Evolutionary conservation across 805 yeast species (phyloP).

Genomic region (Starmerella cellae): DNA sequence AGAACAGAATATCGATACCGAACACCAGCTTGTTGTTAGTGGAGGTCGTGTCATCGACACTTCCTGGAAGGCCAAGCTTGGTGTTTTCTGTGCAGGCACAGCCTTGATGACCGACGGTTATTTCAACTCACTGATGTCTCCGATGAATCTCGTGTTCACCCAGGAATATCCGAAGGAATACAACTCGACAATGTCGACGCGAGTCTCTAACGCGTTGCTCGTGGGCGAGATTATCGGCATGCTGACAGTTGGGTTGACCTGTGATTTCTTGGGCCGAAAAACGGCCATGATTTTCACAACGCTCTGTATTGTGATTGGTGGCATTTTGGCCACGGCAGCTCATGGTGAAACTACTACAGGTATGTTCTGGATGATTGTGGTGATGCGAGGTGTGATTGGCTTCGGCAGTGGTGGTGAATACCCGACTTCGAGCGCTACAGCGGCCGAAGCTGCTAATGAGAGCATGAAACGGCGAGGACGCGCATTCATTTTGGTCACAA

Average conservation of each 20-base stretch:
- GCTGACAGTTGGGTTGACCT: constrained; percentile 47
- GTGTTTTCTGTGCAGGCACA: constrained; percentile 55
- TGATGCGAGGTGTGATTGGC: constrained; percentile 64
- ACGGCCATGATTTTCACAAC: constrained; percentile 55
- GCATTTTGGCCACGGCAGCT: constrained; percentile 55
- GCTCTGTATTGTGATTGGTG: constrained; percentile 46
- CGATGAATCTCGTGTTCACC: constrained; percentile 48
- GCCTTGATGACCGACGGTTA: constrained; percentile 70
- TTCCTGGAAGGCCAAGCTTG: constrained; percentile 18
- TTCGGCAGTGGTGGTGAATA: constrained; percentile 72
- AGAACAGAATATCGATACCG: too few relatives aligned
- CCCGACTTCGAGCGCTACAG: constrained; percentile 56
- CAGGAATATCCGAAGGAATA: constrained; percentile 34
- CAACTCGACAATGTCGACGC: constrained; percentile 39
- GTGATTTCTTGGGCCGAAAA: constrained; percentile 57
- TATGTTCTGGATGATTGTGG: constrained; percentile 64
- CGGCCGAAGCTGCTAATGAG: constrained; percentile 58
- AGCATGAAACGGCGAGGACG: constrained; percentile 41
- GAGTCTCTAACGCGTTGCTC: constrained; percentile 55
- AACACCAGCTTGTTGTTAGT: background rate
- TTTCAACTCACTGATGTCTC: constrained; percentile 61
- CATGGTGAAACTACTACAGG: constrained; percentile 48
- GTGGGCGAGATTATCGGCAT: constrained; percentile 64
- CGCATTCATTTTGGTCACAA: constrained; percentile 55
- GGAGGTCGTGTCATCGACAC: constrained; percentile 9